Evolutionary conservation across 75 land plant species (phyloP).

Genomic region (Picea sitchensis): DNA sequence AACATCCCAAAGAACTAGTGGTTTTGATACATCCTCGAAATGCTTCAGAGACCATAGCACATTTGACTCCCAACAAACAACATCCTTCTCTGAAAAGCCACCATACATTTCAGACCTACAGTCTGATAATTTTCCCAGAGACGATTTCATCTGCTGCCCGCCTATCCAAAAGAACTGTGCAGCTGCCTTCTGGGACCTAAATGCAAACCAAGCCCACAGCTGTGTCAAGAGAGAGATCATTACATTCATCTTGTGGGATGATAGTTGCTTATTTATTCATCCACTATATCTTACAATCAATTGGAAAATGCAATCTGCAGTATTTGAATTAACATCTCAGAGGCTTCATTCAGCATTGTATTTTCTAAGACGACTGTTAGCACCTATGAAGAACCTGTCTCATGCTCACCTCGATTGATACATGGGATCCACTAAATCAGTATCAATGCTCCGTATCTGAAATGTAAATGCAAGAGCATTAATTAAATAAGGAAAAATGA

Average conservation of each 20-base stretch:
- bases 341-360: neutral
- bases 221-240: neutral
- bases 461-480: neutral
- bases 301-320: neutral
- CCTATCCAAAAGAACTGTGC: constrained; percentile 58
- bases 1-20: constrained; percentile 52
- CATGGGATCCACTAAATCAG: constrained; percentile 45
- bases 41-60: constrained; percentile 34
- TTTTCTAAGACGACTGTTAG: neutral
- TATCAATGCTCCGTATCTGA: constrained; percentile 48
- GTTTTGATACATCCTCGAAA: constrained; percentile 20
- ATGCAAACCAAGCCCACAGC: neutral
- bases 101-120: constrained; percentile 8
- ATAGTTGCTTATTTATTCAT: neutral
- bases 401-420: constrained; percentile 51
- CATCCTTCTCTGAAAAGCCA: constrained; percentile 28
- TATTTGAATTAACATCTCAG: neutral
- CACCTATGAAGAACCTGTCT: neutral
- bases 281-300: neutral
- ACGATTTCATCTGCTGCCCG: constrained; percentile 19
- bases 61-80: constrained; percentile 45
- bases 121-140: neutral
- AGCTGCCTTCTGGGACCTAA: constrained; percentile 49
- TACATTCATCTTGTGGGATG: too few species aligned
- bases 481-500: too few species aligned